Percentiles rank a stretch among this genome's conserved stretches.
Conservation (phyloP, 148 eudicot genomes). For the Arbutus unedo region DNA sequence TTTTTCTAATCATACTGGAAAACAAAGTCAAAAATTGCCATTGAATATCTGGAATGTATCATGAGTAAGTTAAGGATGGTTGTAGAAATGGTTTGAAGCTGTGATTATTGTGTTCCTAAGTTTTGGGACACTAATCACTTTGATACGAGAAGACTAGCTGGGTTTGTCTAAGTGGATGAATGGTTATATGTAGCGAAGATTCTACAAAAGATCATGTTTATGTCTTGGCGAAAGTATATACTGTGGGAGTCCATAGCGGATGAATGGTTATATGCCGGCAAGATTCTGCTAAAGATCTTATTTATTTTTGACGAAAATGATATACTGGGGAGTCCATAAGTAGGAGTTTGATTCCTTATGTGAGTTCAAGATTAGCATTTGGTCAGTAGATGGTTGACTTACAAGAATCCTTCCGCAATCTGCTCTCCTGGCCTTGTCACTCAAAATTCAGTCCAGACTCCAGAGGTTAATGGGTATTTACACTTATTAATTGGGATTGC, state of each 20-base stretch:
- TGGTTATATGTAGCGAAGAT: neutral
- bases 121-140: slow-evolving; percentile 7
- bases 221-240: neutral
- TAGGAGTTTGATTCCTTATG: neutral
- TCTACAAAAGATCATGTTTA: neutral
- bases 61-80: neutral
- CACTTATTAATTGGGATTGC: neutral
- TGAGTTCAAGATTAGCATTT: neutral
- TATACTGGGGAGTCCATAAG: neutral
- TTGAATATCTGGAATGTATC: neutral
- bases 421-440: slow-evolving; percentile 22
- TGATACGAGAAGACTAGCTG: neutral
- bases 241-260: neutral
- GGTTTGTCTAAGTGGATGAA: neutral
- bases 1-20: neutral
- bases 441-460: neutral
- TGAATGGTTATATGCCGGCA: too few relatives aligned
- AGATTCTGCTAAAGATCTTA: too few relatives aligned
- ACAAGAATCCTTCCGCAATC: slow-evolving; percentile 28
- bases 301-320: neutral
- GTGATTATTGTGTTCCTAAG: neutral
- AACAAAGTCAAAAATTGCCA: neutral
- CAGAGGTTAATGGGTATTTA: neutral
- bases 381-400: slow-evolving; percentile 21
- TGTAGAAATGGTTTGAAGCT: neutral